phyloP scores from a whole-genome alignment of 2,329 filamentous ascomycete genomes.

The Chrysoporthe deuterocubensis region DNA sequence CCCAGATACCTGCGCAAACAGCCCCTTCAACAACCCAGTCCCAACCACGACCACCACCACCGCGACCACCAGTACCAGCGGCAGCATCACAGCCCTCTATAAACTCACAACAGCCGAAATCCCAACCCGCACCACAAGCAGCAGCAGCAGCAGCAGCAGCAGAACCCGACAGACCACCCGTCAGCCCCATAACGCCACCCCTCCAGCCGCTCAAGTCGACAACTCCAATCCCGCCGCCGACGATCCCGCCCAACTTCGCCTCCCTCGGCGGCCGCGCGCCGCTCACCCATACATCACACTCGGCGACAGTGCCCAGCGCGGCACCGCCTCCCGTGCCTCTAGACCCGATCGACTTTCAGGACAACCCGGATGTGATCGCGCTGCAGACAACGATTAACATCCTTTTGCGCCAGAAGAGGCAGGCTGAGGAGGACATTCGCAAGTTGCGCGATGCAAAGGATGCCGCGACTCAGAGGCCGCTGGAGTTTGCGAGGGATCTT shows the following conservation, averaged over 20 bases:
- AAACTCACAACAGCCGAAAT: conserved; percentile 2
- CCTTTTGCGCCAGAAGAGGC: conserved; percentile 82
- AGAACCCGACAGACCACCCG: conserved; percentile 53
- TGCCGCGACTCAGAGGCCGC: conserved; percentile 71
- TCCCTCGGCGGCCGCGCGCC: conserved; percentile 38
- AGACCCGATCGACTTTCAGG: conserved; percentile 59
- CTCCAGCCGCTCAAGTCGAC: conserved; percentile 14
- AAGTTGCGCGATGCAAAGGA: conserved; percentile 71
- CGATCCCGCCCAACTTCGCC: conserved; percentile 35
- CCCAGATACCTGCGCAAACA: conserved; percentile 6
- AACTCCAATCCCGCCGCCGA: conserved; percentile 27
- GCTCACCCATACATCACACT: conserved; percentile 51
- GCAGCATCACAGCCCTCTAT: neutral
- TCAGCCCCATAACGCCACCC: conserved; percentile 51
- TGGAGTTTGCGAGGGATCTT: conserved; percentile 72
- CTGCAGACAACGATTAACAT: conserved; percentile 84
- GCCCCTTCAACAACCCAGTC: conserved; percentile 21
- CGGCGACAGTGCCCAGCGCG: conserved; percentile 39
- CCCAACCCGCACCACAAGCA: conserved; percentile 10
- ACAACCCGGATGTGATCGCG: conserved; percentile 85
- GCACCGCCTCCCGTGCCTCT: conserved; percentile 52
- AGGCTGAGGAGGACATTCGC: conserved; percentile 75
- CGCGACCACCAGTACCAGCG: conserved; percentile 8
- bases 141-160: conserved; percentile 35
- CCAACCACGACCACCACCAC: conserved; percentile 16